Base-by-base conservation (phyloP, 495 filamentous ascomycete species). In the Hypoxylon subgilvum region DNA sequence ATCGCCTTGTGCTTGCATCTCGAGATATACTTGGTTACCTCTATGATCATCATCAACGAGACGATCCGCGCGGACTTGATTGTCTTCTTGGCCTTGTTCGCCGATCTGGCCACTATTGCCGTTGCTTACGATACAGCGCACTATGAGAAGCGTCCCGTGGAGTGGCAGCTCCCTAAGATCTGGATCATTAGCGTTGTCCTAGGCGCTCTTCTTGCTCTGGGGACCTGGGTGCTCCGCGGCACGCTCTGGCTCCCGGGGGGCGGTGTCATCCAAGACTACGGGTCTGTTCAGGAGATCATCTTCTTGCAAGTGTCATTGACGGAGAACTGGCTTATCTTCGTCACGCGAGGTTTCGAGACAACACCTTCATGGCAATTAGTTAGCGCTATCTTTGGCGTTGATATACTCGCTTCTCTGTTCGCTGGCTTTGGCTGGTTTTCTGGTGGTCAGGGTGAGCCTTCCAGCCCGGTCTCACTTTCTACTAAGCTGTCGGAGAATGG, bases 301-400 rank as follows among this genome's bases (percentile, higher is more conserved):
- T 95, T 96, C 79, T 84, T 96, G 40, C 80, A 96, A 71, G 89
- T 96, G 70, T 86, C 88, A 13, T 81, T 95, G 39, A 88, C 91
- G 21, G 88, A 95, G 76, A 96, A 93, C 74, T 95, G 91, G 91
- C 82, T 95, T 47, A 96, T 96, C 73, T 92, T 96, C 75, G 91
- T 95, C 72, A 95, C 91, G 44, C 87, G 91, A 74, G 86, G 88
- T 69, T 88, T 88, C 65, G 87, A 88, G 46, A 85, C 88, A 17
- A 88, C 83, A 22, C 91, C 91, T 12, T 94, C 90, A 22, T 88
- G 87, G 84, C 87, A 91, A 73, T 79, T 96, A 52, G 61, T 79
- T 47, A 81, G 79, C 40, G 91, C 91, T 32, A 87, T 95, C 46
- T 74, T 93, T 22, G 60, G 85, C 17, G 91, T 96, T 52, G 89